These are phyloP conservation scores for Polygonum aviculare DNA, from an alignment of 148 eudicot genomes.

Conservation along the genomic window DNA sequence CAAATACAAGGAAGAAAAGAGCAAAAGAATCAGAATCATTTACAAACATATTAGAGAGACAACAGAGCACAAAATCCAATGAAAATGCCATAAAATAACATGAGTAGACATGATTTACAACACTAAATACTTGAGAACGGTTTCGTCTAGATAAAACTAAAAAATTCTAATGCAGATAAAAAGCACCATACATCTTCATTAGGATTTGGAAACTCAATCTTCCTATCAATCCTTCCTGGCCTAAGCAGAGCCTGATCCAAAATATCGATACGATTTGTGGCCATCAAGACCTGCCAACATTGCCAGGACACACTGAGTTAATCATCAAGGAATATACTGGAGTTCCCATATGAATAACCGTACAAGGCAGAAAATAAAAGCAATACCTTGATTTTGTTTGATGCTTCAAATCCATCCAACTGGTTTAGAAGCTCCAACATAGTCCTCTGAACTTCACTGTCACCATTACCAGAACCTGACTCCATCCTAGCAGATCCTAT, in stretches of 20 bases:
- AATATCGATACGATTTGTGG: conserved; percentile 62
- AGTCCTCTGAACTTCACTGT: conserved; percentile 74
- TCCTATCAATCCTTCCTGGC: conserved; percentile 75
- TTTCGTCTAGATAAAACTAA: background rate
- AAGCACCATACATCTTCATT: conserved; percentile 43
- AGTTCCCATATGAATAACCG: background rate
- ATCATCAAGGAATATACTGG: background rate
- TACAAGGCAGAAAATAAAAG: background rate
- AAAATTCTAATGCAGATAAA: background rate
- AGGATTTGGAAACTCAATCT: conserved; percentile 71
- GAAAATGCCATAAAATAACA: background rate
- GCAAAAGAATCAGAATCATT: background rate
- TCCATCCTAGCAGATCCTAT: conserved; percentile 74
- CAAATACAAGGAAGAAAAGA: background rate
- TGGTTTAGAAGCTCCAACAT: conserved; percentile 77
- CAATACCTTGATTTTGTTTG: conserved; percentile 54
- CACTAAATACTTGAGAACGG: background rate
- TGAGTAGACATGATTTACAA: background rate
- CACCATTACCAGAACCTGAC: conserved; percentile 70
- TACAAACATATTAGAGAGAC: background rate
- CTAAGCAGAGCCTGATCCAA: conserved; percentile 70
- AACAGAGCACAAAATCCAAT: background rate
- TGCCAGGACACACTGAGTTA: background rate
- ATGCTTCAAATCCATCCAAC: conserved; percentile 71
- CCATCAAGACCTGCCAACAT: conserved; percentile 49